Evolutionary conservation across 163 green algal genomes (phyloP).

Genomic region (Scenedesmus sp.): DNA sequence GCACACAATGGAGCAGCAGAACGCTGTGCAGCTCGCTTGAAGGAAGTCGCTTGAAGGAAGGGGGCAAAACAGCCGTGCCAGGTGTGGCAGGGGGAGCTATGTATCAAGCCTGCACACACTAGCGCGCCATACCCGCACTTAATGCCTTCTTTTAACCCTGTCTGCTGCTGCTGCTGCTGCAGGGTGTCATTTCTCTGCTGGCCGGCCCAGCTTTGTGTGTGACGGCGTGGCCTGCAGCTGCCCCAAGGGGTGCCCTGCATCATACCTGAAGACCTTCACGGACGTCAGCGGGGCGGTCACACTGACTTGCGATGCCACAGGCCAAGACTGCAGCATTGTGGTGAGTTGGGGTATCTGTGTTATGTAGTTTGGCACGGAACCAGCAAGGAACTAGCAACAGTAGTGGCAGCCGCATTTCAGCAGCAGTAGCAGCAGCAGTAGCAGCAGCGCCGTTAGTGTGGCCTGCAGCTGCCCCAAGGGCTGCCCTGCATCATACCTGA

Average conservation of each 20-base stretch:
- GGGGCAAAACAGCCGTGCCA: too few species aligned
- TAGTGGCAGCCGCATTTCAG: not conserved
- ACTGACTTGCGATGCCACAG: constrained; percentile 34
- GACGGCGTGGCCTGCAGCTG: constrained; percentile 47
- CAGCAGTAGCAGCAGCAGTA: not conserved
- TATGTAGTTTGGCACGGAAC: too few species aligned
- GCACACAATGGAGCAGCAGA: too few species aligned
- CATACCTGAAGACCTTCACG: constrained; percentile 30
- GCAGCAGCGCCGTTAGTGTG: not conserved
- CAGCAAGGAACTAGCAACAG: too few species aligned
- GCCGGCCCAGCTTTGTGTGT: constrained; percentile 40
- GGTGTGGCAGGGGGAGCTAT: not conserved
- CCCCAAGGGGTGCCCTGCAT: constrained; percentile 35
- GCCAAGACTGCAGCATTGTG: constrained; percentile 26
- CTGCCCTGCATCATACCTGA: constrained; percentile 12
- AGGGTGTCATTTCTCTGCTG: constrained; percentile 48
- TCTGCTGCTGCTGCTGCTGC: not conserved
- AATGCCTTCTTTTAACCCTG: not conserved
- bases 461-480: constrained; percentile 46
- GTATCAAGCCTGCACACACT: too few species aligned
- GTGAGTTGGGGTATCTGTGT: constrained; percentile 13
- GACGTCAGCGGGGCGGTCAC: constrained; percentile 33
- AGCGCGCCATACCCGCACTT: too few species aligned
- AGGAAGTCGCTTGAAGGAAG: too few species aligned
- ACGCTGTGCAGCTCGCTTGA: too few species aligned